phyloP scores from a whole-genome alignment of 805 yeast genomes.

The Candida awuae region DNA sequence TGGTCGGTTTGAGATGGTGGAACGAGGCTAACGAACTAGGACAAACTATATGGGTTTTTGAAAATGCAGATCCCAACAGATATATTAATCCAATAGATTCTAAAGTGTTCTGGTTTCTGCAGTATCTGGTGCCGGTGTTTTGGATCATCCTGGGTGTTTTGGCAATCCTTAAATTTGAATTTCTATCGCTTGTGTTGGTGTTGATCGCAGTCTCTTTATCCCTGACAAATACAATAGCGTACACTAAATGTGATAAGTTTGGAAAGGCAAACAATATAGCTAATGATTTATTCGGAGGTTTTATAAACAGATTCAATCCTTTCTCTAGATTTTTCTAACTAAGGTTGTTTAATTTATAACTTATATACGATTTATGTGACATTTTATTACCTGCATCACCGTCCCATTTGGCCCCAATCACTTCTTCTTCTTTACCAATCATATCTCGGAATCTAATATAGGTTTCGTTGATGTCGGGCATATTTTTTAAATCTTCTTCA shows the following conservation, averaged over 20 bases:
- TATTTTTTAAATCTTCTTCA: conserved; percentile 9
- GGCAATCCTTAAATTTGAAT: conserved; percentile 71
- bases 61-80: conserved; percentile 66
- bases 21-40: conserved; percentile 67
- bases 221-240: conserved; percentile 79
- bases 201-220: conserved; percentile 64
- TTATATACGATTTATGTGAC: conserved; percentile 27
- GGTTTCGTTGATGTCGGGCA: conserved; percentile 2
- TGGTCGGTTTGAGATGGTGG: conserved; percentile 97
- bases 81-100: conserved; percentile 87
- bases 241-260: conserved; percentile 86
- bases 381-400: conserved; percentile 26
- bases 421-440: conserved; percentile 26
- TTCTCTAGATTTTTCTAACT: conserved; percentile 20
- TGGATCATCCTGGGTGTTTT: conserved; percentile 73
- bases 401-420: conserved; percentile 28
- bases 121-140: conserved; percentile 64
- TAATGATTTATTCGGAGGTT: conserved; percentile 38
- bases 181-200: conserved; percentile 57
- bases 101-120: conserved; percentile 74
- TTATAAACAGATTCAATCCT: conserved; percentile 40
- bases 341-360: conserved; percentile 12
- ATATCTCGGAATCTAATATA: conserved; percentile 3
- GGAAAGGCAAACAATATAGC: conserved; percentile 73
- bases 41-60: conserved; percentile 79